These are phyloP conservation scores for Phytophthora pluvialis DNA, from an alignment of 352 stramenopile genomes.

Conservation along the genomic window DNA sequence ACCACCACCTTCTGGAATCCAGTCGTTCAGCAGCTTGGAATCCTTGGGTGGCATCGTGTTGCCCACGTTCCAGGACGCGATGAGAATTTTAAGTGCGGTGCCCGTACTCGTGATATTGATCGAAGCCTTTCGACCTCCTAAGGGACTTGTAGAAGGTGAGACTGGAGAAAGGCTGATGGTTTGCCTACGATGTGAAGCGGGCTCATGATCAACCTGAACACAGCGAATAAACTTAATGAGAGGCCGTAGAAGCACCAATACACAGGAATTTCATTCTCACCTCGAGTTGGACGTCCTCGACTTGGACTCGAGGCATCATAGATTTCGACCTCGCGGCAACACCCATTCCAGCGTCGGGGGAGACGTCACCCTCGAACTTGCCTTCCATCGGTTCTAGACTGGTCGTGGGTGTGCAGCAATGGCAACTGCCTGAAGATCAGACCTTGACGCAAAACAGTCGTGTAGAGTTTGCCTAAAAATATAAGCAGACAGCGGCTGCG, in stretches of 20 bases:
- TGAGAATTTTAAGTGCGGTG: slow-evolving; percentile 54
- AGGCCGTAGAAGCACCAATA: background rate
- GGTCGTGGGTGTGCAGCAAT: slow-evolving; percentile 6
- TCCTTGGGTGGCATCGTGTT: slow-evolving; percentile 82
- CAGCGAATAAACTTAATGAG: background rate
- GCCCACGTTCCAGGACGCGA: slow-evolving; percentile 87
- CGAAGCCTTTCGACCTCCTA: slow-evolving; percentile 14
- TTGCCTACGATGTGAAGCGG: slow-evolving; percentile 18
- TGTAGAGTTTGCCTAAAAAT: slow-evolving; percentile 23
- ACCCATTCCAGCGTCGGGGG: background rate
- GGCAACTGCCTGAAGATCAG: slow-evolving; percentile 17
- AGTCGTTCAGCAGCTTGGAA: slow-evolving; percentile 54
- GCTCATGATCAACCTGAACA: slow-evolving; percentile 20
- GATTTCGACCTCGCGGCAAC: slow-evolving; percentile 15
- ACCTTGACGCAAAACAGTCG: slow-evolving; percentile 22
- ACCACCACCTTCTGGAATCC: slow-evolving; percentile 80
- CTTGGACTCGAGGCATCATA: slow-evolving; percentile 21
- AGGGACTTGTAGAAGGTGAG: slow-evolving; percentile 1
- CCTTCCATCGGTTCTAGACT: slow-evolving; percentile 24
- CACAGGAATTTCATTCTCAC: slow-evolving; percentile 6
- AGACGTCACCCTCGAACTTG: slow-evolving; percentile 3
- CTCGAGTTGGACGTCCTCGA: slow-evolving; percentile 34
- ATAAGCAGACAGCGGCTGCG: slow-evolving; percentile 3
- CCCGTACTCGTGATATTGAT: slow-evolving; percentile 18
- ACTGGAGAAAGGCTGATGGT: slow-evolving; percentile 5